Evolutionary conservation across 768 basidiomycete genomes (phyloP), one percentile per base, ranked within the genome.

Genomic region (Lactifluus volemus): DNA sequence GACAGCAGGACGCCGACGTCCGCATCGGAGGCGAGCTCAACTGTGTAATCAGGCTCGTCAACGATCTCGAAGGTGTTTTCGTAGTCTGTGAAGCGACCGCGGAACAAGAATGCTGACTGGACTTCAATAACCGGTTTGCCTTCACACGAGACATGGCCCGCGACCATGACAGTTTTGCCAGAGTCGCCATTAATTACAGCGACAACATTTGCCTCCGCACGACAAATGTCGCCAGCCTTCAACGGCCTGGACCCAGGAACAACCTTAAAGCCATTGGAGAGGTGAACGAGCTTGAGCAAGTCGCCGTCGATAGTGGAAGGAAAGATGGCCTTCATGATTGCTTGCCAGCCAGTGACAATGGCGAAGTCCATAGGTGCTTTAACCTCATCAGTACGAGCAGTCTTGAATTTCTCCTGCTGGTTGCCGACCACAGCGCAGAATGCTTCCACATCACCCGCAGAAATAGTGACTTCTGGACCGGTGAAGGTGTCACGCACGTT

Each of bases 391-490:
- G 79, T 85, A 59, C 92, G 81, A 3, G 79, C 83, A 12, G 81
- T 77, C 81, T 95, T 92, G 81, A 96, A 99, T 1, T 82, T 81
- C 70, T 93, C 96, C 34, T 84, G 87, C 69, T 95, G 86, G 73
- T 98, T 98, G 36, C 95, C 96, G 58, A 98, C 84, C 52, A 99
- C 88, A 25, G 85, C 81, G 68, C 92, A 96, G 80, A 99, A 99
- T 11, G 81, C 79, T 72, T 97, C 92, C 12, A 99, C 81, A 36
- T 85, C 85, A 8, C 77, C 75, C 19, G 86, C 83, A 45, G 86
- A 80, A 71, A 98, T 88, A 3, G 81, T 83, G 59, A 94, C 88
- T 72, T 92, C 88, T 2, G 91, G 93, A 25, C 25, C 25, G 25
- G 25, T 25, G 25, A 25, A 25, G 25, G 25, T 25, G 25, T 25